Percentiles rank a stretch among this genome's conserved stretches.
Conservation (phyloP, 208 protist genomes). For the Trypanosoma conorhini region DNA sequence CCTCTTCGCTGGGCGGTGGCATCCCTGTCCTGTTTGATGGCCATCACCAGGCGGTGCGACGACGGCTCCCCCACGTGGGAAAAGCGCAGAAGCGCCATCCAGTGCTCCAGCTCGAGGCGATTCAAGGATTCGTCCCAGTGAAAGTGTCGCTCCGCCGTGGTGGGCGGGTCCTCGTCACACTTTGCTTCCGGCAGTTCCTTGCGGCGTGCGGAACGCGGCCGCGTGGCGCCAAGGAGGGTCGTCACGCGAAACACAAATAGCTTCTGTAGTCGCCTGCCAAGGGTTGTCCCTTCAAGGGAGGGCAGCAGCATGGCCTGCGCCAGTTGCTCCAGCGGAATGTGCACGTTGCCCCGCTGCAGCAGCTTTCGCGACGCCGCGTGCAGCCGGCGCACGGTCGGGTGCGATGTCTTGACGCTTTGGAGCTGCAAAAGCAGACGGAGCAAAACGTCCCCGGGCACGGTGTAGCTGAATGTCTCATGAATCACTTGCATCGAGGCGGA, state of each 20-base stretch:
- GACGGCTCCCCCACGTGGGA: slow-evolving; percentile 1
- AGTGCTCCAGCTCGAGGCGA: slow-evolving; percentile 27
- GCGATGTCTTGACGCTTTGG: slow-evolving; percentile 19
- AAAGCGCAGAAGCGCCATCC: slow-evolving; percentile 24
- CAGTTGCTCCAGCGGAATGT: slow-evolving; percentile 15
- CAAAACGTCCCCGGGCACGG: not conserved
- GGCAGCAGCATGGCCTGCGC: slow-evolving; percentile 27
- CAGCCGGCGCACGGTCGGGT: slow-evolving; percentile 20
- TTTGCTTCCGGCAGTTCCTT: not conserved
- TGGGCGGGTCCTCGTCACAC: not conserved
- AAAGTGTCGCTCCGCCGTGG: not conserved
- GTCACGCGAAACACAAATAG: slow-evolving; percentile 22
- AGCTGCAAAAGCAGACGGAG: slow-evolving; percentile 24
- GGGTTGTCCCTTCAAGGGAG: slow-evolving; percentile 20
- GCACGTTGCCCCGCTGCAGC: not conserved
- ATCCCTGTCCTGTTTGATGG: not conserved
- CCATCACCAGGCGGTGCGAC: slow-evolving; percentile 25
- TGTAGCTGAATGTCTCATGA: slow-evolving; percentile 23
- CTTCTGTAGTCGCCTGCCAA: slow-evolving; percentile 19
- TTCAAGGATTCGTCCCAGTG: slow-evolving; percentile 21
- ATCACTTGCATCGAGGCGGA: slow-evolving; percentile 18
- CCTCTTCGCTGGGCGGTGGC: not conserved
- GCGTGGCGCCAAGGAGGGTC: slow-evolving; percentile 4
- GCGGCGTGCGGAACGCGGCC: not conserved
- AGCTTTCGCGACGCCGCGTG: slow-evolving; percentile 14